Percentiles rank a stretch among this genome's conserved stretches.
Conservation (phyloP, 2,329 filamentous ascomycete genomes). For the Claviceps spartinae region DNA sequence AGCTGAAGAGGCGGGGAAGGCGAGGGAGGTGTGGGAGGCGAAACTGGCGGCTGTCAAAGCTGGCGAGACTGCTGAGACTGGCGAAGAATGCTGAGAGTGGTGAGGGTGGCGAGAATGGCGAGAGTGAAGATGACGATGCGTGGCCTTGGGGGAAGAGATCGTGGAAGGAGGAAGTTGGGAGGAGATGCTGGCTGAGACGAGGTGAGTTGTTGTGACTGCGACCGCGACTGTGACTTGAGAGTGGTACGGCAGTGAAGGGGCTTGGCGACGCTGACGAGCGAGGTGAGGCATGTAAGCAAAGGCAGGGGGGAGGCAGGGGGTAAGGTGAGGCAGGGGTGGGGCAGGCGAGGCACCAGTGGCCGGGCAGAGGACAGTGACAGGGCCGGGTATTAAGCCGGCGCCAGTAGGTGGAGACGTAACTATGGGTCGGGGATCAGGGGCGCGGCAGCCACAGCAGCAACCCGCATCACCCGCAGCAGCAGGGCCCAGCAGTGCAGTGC, state of each 20-base stretch:
- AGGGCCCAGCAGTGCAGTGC: background rate
- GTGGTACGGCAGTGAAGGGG: background rate
- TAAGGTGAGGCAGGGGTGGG: too few relatives aligned
- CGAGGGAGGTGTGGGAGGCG: conserved; percentile 6
- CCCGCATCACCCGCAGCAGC: too few relatives aligned
- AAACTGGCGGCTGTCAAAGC: conserved; percentile 7
- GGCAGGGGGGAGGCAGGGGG: background rate
- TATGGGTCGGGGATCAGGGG: background rate
- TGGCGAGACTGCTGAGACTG: conserved; percentile 6
- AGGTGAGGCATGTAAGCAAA: background rate
- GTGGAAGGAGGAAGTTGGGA: conserved; percentile 12
- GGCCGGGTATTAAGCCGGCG: background rate
- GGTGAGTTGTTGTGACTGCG: conserved; percentile 18
- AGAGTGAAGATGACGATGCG: conserved; percentile 7
- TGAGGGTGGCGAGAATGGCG: conserved; percentile 6
- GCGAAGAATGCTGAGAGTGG: conserved; percentile 8
- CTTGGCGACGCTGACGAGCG: background rate
- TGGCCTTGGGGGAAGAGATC: conserved; percentile 4
- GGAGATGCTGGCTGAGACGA: conserved; percentile 22
- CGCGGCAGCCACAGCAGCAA: background rate
- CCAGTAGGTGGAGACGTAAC: background rate
- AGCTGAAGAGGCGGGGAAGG: conserved; percentile 5
- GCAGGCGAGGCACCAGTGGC: background rate
- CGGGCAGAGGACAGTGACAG: background rate
- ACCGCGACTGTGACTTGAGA: conserved; percentile 11